Evolutionary conservation across 1,284 basidiomycete species (phyloP), one percentile per base, ranked within the genome.

Genomic region (Athelia sp.): DNA sequence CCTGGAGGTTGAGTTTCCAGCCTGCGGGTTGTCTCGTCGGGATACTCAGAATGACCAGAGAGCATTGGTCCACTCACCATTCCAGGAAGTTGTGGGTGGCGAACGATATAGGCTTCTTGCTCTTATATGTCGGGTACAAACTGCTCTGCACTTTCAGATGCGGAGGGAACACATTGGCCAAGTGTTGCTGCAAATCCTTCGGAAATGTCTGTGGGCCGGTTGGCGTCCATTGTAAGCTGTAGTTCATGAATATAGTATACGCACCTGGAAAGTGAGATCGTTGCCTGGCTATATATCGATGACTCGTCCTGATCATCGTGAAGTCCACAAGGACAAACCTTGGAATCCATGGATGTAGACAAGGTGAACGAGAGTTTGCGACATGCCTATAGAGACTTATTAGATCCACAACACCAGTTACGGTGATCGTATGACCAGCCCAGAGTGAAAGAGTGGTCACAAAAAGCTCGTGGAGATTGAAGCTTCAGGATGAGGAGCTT

Each of bases 111-210:
- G 76, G 73, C 53, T 76, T 77, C 13, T 70, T 65, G 52, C 72
- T 76, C 65, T 76, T 78, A 56, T 81, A 81, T 0, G 78, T 79
- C 4, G 78, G 78, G 62, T 81, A 81, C 56, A 81, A 45, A 51
- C 72, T 78, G 47, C 65, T 72, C 50, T 70, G 65, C 17, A 79
- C 59, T 45, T 60, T 66, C 8, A 68, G 58, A 48, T 67, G 58
- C 2, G 56, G 26, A 29, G 73, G 65, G 57, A 73, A 64, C 32
- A 51, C 55, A 1, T 62, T 43, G 2, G 69, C 57, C 14, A 79
- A 58, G 54, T 71, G 59, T 48, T 68, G 58, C 55, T 81, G 77
- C 1, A 81, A 60, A 56, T 81, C 72, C 19, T 68, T 73, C 34
- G 78, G 78, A 57, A 81, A 81, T 18, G 73, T 68, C 73, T 78